These are phyloP conservation scores for Stygiomarasmius scandens DNA, from an alignment of 1,284 basidiomycete genomes.

Conservation along the genomic window DNA sequence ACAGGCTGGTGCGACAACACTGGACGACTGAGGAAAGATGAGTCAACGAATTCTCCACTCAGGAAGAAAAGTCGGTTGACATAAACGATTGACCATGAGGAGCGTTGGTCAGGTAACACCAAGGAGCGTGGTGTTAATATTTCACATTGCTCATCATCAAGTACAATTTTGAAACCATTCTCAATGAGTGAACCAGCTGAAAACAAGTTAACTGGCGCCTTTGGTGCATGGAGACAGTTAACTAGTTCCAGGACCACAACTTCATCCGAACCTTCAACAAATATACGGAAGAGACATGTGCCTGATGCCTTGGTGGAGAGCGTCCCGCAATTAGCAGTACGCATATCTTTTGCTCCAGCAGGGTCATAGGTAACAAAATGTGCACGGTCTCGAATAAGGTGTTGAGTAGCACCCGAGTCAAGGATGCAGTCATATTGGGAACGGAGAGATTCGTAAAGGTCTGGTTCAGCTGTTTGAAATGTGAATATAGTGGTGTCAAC, in stretches of 20 bases:
- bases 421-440: background rate
- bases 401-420: slow-evolving; percentile 6
- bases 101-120: background rate
- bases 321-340: slow-evolving; percentile 5
- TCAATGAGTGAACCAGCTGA: no score
- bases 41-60: background rate
- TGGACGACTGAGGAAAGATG: no score
- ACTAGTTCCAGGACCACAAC: slow-evolving; percentile 2
- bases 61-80: background rate
- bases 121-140: background rate
- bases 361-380: slow-evolving; percentile 7
- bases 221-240: no score
- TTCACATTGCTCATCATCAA: background rate
- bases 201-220: no score
- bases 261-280: background rate
- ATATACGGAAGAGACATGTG: background rate
- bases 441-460: no score
- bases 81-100: background rate
- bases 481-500: no score
- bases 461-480: no score
- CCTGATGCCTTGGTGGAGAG: background rate
- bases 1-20: background rate
- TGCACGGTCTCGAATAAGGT: slow-evolving; percentile 1
- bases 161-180: no score
- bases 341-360: background rate